A percentile compares a stretch with the other conserved stretches of the same genome.
phyloP scores from a whole-genome alignment of 1,139 yeast species.

The Yarrowia galli region DNA sequence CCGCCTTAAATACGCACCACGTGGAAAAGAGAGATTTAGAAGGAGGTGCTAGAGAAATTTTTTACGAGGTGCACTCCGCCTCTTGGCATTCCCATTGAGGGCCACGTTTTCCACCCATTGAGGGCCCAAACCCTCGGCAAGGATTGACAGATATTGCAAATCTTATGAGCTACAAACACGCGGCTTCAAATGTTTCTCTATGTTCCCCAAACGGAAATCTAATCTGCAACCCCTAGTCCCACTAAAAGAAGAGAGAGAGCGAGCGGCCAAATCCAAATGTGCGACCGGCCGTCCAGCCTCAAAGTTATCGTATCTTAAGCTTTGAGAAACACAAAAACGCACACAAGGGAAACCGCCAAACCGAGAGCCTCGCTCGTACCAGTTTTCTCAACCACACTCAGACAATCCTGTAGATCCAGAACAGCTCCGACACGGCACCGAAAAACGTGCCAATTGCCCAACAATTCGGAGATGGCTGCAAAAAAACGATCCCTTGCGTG shows the following conservation, averaged over 20 bases:
- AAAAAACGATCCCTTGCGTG: not conserved
- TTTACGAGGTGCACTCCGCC: not conserved
- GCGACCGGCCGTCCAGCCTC: conserved; percentile 26
- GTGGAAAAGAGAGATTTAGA: not conserved
- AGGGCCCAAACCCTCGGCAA: conserved; percentile 1
- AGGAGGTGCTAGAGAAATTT: not conserved
- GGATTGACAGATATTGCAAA: conserved; percentile 17
- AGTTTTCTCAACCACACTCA: conserved; percentile 8
- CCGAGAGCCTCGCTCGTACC: too few relatives aligned
- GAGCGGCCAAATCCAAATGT: conserved; percentile 1
- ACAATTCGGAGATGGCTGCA: not conserved
- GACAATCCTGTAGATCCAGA: conserved; percentile 10
- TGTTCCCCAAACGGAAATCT: conserved; percentile 35
- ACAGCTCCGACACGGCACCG: conserved; percentile 2
- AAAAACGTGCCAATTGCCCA: not conserved
- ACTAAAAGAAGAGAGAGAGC: not conserved
- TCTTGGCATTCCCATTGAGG: not conserved
- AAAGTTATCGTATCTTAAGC: conserved; percentile 10
- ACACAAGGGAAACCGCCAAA: not conserved
- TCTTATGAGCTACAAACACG: conserved; percentile 7
- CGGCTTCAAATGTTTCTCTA: conserved; percentile 6
- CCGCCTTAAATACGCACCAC: conserved; percentile 19
- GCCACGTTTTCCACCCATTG: not conserved
- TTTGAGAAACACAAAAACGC: not conserved
- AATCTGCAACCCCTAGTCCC: conserved; percentile 10